Conservation (phyloP, 306 rosid species). For the Acacia melanoxylon region DNA sequence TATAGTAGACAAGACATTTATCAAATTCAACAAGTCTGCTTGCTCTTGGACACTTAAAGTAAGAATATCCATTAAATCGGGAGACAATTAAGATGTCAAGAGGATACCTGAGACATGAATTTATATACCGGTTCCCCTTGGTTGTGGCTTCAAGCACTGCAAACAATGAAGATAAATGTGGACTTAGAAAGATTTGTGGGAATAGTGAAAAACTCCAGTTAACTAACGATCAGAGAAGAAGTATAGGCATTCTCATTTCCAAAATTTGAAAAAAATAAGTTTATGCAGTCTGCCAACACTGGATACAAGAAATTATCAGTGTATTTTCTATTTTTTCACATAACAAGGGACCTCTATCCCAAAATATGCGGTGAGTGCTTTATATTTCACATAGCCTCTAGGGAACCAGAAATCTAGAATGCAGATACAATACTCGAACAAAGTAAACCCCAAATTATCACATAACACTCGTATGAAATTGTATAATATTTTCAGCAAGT, state of each 20-base stretch:
- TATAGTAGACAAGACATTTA: neutral
- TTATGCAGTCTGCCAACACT: neutral
- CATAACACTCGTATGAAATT: neutral
- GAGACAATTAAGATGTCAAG: neutral
- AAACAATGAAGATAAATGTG: conserved; percentile 14
- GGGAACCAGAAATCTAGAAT: neutral
- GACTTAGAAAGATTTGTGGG: neutral
- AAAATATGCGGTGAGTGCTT: neutral
- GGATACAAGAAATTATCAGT: neutral
- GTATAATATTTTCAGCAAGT: neutral
- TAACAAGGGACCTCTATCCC: neutral
- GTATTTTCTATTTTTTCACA: too few species aligned
- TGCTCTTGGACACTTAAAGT: neutral
- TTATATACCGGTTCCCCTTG: conserved; percentile 79
- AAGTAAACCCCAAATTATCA: neutral
- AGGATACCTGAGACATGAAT: conserved; percentile 82
- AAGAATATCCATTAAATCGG: neutral
- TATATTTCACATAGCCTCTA: neutral
- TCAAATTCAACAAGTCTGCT: neutral
- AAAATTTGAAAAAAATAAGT: neutral
- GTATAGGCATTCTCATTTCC: neutral
- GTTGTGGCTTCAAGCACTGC: conserved; percentile 85
- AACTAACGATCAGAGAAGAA: neutral
- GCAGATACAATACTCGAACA: neutral
- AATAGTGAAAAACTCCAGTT: neutral